These are phyloP conservation scores for Penicillium roqueforti DNA, from an alignment of 495 filamentous ascomycete genomes.

Conservation along the genomic window DNA sequence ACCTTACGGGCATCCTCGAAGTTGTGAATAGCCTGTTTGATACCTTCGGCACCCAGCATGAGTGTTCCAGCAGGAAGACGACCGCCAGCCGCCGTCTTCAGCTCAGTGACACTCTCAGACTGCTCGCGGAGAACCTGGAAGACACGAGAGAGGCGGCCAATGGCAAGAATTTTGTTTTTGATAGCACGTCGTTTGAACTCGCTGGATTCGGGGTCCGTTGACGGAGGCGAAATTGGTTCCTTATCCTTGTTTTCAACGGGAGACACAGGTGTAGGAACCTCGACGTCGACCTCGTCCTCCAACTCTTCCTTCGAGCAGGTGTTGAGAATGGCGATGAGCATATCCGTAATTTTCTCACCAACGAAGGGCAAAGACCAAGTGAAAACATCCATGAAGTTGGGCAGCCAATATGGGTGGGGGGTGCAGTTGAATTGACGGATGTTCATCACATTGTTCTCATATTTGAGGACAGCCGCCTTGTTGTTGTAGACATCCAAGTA, in stretches of 20 bases:
- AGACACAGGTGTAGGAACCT: constrained; percentile 59
- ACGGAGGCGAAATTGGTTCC: constrained; percentile 55
- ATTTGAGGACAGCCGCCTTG: constrained; percentile 97
- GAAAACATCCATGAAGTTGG: constrained; percentile 99
- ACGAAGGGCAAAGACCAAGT: constrained; percentile 99
- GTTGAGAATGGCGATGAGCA: constrained; percentile 97
- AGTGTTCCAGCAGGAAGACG: constrained; percentile 91
- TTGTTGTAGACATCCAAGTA: constrained; percentile 99
- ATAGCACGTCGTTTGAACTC: constrained; percentile 93
- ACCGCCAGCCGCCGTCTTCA: constrained; percentile 94
- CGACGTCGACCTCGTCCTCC: constrained; percentile 77
- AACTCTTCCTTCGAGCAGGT: constrained; percentile 98
- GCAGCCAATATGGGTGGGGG: constrained; percentile 97
- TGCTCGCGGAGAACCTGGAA: constrained; percentile 98
- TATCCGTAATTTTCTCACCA: constrained; percentile 98
- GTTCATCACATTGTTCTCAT: constrained; percentile 99
- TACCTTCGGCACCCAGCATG: constrained; percentile 96
- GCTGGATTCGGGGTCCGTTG: constrained; percentile 72
- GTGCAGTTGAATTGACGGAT: constrained; percentile 99
- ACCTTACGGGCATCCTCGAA: constrained; percentile 99
- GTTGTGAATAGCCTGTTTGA: constrained; percentile 96
- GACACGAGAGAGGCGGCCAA: constrained; percentile 92
- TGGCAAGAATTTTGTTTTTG: constrained; percentile 99
- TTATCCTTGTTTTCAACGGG: constrained; percentile 51
- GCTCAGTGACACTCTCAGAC: constrained; percentile 91